Evolutionary conservation across 768 basidiomycete genomes (phyloP).

Genomic region (Russula dissimulans): DNA sequence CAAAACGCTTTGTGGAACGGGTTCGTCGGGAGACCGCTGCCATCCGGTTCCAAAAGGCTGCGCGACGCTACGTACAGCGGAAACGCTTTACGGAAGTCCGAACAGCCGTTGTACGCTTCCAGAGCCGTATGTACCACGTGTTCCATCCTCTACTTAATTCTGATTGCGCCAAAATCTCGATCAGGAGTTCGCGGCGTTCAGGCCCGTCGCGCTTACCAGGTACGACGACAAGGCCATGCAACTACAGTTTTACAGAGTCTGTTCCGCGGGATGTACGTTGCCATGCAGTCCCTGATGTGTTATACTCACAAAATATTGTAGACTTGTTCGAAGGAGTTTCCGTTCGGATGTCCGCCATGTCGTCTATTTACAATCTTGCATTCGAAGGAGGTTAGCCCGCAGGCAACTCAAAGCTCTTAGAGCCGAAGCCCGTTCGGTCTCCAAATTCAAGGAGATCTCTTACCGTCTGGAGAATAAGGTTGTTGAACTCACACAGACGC

Average conservation of each 20-base stretch:
- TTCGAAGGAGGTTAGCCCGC: conserved; percentile 80
- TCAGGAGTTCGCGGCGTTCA: conserved; percentile 69
- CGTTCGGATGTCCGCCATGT: conserved; percentile 59
- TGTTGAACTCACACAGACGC: conserved; percentile 89
- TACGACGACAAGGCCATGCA: conserved; percentile 48
- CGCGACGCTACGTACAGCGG: conserved; percentile 67
- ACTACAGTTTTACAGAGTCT: conserved; percentile 73
- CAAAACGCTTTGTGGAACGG: conserved; percentile 56
- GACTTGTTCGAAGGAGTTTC: conserved; percentile 46
- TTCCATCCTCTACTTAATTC: background rate
- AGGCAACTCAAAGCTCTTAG: conserved; percentile 76
- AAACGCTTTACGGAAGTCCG: conserved; percentile 56
- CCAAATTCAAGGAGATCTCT: conserved; percentile 97
- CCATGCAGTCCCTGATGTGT: background rate
- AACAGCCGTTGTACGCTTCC: conserved; percentile 58
- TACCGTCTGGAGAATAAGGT: conserved; percentile 99
- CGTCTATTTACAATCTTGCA: conserved; percentile 82
- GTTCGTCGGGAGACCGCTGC: conserved; percentile 72
- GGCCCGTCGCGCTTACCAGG: conserved; percentile 49
- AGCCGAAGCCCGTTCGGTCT: conserved; percentile 91
- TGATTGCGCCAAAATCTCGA: conserved; percentile 3
- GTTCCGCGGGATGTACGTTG: conserved; percentile 77
- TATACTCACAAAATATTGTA: conserved; percentile 22
- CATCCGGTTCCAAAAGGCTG: conserved; percentile 60
- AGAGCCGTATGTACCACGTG: conserved; percentile 63